These are phyloP conservation scores for Prunus persica DNA, from an alignment of 306 rosid genomes.

Conservation along the genomic window Prunus_persica_NCBIv2 NC_034012.1:20291001-20291500, in stretches of 20 bases:
- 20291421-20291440: constrained; percentile 7
- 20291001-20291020: no score
- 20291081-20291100: no score
- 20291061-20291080: no score
- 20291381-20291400: constrained; percentile 5
- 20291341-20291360: constrained; percentile 8
- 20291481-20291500: constrained; percentile 15
- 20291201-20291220: no score
- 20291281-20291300: constrained; percentile 1
- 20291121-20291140: no score
- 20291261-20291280: not conserved
- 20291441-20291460: not conserved
- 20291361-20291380: constrained; percentile 1
- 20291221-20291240: no score
- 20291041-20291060: no score
- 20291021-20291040: no score
- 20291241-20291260: not conserved
- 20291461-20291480: not conserved
- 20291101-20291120: no score
- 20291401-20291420: not conserved
- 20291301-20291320: not conserved
- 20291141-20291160: no score
- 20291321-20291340: not conserved
- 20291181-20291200: no score
- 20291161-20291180: no score